Base-by-base conservation (phyloP, 306 rosid species). In the Adenanthera pavonina region DNA sequence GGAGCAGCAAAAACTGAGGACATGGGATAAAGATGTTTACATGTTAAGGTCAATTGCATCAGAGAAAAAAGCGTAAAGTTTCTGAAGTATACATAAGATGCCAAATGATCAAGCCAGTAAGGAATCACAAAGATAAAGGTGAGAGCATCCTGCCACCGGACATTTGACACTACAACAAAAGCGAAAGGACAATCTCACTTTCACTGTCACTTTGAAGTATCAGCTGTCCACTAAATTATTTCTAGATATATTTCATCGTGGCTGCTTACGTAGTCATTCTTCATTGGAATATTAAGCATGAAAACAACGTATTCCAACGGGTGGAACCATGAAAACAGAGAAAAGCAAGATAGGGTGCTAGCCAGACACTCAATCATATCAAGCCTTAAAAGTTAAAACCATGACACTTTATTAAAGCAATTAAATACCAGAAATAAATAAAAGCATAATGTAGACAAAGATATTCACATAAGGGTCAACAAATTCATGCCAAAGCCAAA, bases 301-400 rank as follows among this genome's bases (percentile, higher is more conserved):
- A 61, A 74, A 68, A 84, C 72, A 69, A n/a, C 83, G 74, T 47
- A 76, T n/a, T n/a, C 57, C 73, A 46, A 75, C 19, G 34, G 34
- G 14, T 76, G 59, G 43, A 77, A 62, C 11, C 41, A 80, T 35
- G 38, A 53, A 78, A 78, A 81, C 76, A 69, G 9, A 67, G 69
- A 64, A 48, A 48, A 19, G 20, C 72, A 65, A 20, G 57, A 68
- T 40, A 44, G 51, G 35, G 56, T 52, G 83, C 72, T 61, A 43
- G 73, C 81, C 47, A 40, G 64, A 52, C 72, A 51, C 59, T 75
- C 49, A 53, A 51, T 43, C 36, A 65, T 30, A 64, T 47, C 77
- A 19, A 54, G 15, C 47, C 47, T 17, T 60, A 25, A 69, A 80
- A 78, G 56, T 56, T 57, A 49, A 33, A 60, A 17, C 5, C 12